Evolutionary conservation across 78 protist species (phyloP), one percentile per base, ranked within the genome.

Genomic region (Mastigamoeba balamuthi): DNA sequence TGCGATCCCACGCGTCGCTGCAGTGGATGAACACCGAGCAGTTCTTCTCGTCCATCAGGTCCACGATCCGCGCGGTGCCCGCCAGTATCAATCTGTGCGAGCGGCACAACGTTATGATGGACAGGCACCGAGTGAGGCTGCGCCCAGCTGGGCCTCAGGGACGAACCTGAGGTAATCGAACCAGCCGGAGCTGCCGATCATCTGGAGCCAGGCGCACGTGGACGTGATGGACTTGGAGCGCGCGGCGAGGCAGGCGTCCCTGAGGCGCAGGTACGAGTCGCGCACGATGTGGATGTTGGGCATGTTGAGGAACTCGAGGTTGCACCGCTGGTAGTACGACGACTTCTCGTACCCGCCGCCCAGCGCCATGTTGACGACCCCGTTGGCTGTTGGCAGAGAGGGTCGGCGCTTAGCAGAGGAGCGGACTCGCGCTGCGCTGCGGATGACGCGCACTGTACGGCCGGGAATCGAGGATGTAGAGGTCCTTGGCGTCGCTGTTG

Each of bases 1-100:
- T 86, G 6, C 90, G 6, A 76, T 96, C 99, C 98, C 98, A 96
- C 1, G 98, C 98, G 72, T 96, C 98, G 9, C 89, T 48, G 80
- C 99, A 95, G 78, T 96, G 99, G 6, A 95, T 77, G 29, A 80
- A 64, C 25, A 85, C 90, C 29, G 90, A 82, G 28, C 67, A 44
- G 1, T 79, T 48, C 17, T 48, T 76, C 3, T 36, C 9, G 23
- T 77, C 41, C 28, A 78, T 74, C 0, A 76, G n/a, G 23, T 68
- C 70, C 0, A 66, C 75, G 10, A 78, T 66, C 29, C 82, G 68
- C 2, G 80, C 38, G 2, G 72, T 76, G 33, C 88, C 88, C 5
- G 67, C 37, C 3, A 84, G 25, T 0, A 84, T 41, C 4, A 75
- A 43, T 39, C 82, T 48, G 17, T 25, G 58, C 17, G 17, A 48